Base-by-base conservation (phyloP, 306 rosid genomes). In the Psophocarpus tetragonolobus region DNA sequence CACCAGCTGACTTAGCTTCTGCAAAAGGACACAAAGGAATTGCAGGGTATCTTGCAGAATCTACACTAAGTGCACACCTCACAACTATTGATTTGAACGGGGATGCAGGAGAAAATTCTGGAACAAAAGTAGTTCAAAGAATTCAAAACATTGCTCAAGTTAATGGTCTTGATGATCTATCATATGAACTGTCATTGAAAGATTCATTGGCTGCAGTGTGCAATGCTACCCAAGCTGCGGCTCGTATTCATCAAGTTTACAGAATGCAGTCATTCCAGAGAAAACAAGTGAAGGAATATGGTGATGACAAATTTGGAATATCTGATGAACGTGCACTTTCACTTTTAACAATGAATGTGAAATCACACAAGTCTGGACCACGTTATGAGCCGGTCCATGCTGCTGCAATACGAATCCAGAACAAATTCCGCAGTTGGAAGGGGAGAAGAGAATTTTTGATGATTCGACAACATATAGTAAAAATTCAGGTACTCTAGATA, bases 1-100 rank as follows among this genome's bases (percentile, higher is more conserved):
- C 96, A 71, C 96, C 98, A 65, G 92, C 97, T 13, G 98, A 91
- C 79, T 87, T 94, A 74, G 97, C 98, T 35, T 91, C 91, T 60
- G 85, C 75, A 32, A 86, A 83, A 62, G 97, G 96, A 65, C 97
- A 91, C 85, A 91, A 94, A 81, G 98, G 98, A 79, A 91, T 94
- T 73, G 92, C 97, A 56, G 98, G 96, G 68, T 91, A 87, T 89
- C 97, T 94, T 75, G 92, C 96, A 48, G 96, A 91, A 63, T 80
- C 87, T 76, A 85, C 79, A 33, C 74, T 91, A 62, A 86, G 86
- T 71, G 83, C 87, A 18, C 96, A 88, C 41, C 91, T 94, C 23
- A 20, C 45, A 74, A 85, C 84, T 74, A 84, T 93, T 80, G 81
- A 86, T 73, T 72, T 93, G 80, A 90, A 88, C 63, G 45, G 41